Conservation (phyloP, 176 grass and related monocot genomes). For the Zoysia pacifica region DNA sequence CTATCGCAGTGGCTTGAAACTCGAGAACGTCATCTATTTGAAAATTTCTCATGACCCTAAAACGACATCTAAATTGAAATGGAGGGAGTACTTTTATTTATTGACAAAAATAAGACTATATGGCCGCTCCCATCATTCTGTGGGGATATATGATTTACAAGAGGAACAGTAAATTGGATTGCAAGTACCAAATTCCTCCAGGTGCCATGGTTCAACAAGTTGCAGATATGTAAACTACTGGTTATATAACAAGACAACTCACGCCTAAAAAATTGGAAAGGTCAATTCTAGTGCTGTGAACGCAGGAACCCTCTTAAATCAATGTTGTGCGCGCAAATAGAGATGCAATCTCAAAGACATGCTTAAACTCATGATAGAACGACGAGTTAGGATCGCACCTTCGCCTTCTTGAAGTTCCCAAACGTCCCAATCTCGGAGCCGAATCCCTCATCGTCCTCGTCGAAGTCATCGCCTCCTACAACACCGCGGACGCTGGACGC, state of each 20-base stretch:
- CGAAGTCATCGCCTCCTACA: conserved; percentile 37
- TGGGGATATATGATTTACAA: neutral
- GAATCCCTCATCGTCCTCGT: conserved; percentile 65
- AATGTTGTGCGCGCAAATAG: neutral
- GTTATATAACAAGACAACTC: neutral
- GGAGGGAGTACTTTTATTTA: neutral
- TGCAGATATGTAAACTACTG: neutral
- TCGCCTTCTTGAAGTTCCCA: conserved; percentile 64
- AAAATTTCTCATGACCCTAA: too few species aligned
- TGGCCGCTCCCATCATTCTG: too few species aligned
- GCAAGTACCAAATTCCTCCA: neutral
- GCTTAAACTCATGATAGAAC: neutral
- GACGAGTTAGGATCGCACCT: conserved; percentile 45
- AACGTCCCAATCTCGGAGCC: conserved; percentile 59
- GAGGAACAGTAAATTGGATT: neutral
- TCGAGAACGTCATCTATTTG: too few species aligned
- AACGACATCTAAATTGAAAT: too few species aligned
- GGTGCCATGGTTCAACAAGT: too few species aligned
- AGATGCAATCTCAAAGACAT: neutral
- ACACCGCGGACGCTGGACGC: conserved; percentile 36
- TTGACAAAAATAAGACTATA: too few species aligned
- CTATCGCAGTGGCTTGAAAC: too few species aligned
- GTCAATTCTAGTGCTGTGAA: neutral
- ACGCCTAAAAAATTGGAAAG: neutral
- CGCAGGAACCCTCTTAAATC: neutral